Percentiles rank a stretch among this genome's conserved stretches.
These are phyloP conservation scores for Cephaloascus fragrans DNA, from an alignment of 805 yeast species.

Conservation along the genomic window DNA sequence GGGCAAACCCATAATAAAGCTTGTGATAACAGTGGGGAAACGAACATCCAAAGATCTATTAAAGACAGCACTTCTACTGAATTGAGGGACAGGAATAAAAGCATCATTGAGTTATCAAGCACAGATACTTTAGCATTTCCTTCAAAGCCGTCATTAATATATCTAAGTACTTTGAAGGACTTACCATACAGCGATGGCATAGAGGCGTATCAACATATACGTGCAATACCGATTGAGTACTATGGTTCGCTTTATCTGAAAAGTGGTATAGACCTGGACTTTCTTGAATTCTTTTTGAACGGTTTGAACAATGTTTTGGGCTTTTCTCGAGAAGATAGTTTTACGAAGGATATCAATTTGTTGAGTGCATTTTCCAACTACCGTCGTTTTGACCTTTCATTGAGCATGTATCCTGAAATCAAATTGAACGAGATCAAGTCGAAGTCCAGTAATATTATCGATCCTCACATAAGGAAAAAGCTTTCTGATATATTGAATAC, in stretches of 20 bases:
- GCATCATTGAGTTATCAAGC: no score
- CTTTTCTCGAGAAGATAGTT: slow-evolving; percentile 6
- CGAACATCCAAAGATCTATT: no score
- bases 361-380: slow-evolving; percentile 18
- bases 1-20: no score
- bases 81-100: no score
- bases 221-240: slow-evolving; percentile 14
- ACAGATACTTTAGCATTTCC: no score
- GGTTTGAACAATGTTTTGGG: slow-evolving; percentile 18
- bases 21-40: no score
- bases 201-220: slow-evolving; percentile 25
- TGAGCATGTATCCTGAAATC: slow-evolving; percentile 18
- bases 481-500: no score
- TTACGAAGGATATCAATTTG: slow-evolving; percentile 9
- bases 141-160: slow-evolving; percentile 15
- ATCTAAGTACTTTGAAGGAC: slow-evolving; percentile 13
- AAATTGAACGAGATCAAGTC: slow-evolving; percentile 7
- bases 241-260: slow-evolving; percentile 21
- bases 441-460: no score
- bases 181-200: slow-evolving; percentile 15
- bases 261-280: slow-evolving; percentile 40
- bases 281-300: slow-evolving; percentile 36
- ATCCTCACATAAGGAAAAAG: no score
- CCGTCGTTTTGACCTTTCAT: slow-evolving; percentile 24
- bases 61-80: no score